Evolutionary conservation across 371 early-diverging fungal species (phyloP).

Genomic region (Conidiobolus incongruus): DNA sequence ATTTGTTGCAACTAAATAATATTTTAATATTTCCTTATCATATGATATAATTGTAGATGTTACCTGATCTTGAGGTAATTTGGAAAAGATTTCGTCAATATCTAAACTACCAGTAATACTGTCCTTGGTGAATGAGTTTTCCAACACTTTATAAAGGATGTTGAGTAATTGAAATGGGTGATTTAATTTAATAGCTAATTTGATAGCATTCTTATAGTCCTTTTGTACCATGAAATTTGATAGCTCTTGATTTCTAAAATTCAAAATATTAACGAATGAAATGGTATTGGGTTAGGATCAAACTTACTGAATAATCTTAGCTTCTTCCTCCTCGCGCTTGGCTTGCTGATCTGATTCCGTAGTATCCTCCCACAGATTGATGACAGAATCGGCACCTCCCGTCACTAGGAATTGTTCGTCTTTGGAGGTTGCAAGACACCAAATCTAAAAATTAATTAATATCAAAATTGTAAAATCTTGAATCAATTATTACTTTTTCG

Average conservation of each 20-base stretch:
- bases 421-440: constrained; percentile 58
- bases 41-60: background rate
- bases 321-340: constrained; percentile 36
- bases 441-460: constrained; percentile 18
- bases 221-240: constrained; percentile 58
- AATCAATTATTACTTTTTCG: constrained; percentile 27
- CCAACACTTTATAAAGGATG: constrained; percentile 42
- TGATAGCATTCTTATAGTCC: constrained; percentile 82
- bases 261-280: background rate
- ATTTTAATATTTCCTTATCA: constrained; percentile 3
- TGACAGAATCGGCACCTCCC: constrained; percentile 76
- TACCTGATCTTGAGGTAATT: constrained; percentile 25
- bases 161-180: constrained; percentile 64
- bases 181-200: constrained; percentile 69
- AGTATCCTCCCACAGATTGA: constrained; percentile 78
- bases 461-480: constrained; percentile 2
- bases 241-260: constrained; percentile 66
- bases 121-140: constrained; percentile 8
- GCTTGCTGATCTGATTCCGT: constrained; percentile 61
- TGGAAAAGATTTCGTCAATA: constrained; percentile 36
- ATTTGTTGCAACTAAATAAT: constrained; percentile 37
- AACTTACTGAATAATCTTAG: constrained; percentile 29
- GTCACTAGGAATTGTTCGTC: constrained; percentile 57
- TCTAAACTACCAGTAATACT: constrained; percentile 33
- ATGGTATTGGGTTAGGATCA: background rate